Conservation (phyloP, 257 asterid species). For the Nicotiana benthamiana region DNA sequence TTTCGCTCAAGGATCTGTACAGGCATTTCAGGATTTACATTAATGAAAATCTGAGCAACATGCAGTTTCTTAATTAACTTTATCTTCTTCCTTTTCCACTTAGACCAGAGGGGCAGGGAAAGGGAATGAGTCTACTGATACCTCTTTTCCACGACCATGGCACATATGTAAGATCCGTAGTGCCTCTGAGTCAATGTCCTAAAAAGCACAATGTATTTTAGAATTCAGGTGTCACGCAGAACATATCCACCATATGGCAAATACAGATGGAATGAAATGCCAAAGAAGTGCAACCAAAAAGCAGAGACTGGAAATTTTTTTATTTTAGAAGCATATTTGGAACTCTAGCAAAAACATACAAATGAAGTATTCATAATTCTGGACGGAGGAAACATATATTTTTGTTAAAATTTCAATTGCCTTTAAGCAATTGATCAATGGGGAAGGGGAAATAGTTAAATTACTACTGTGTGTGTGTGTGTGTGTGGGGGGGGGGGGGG, state of each 20-base stretch:
- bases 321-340: background rate
- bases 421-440: background rate
- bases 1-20: slow-evolving; percentile 68
- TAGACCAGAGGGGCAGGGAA: background rate
- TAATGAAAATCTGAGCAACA: background rate
- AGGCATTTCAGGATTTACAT: slow-evolving; percentile 4
- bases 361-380: background rate
- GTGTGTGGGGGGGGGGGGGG: background rate
- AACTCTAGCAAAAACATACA: background rate
- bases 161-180: slow-evolving; percentile 46
- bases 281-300: background rate
- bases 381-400: background rate
- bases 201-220: slow-evolving; percentile 15
- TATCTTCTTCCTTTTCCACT: background rate
- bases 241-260: background rate
- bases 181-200: slow-evolving; percentile 85
- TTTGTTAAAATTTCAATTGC: background rate
- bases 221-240: slow-evolving; percentile 4
- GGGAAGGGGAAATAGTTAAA: background rate
- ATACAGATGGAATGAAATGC: background rate
- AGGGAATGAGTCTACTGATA: slow-evolving; percentile 15
- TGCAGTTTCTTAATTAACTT: background rate
- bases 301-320: background rate
- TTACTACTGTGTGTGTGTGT: background rate
- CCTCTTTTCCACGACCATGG: slow-evolving; percentile 77